Conservation (phyloP, 1,284 basidiomycete species). For the Gomphus sp. region DNA sequence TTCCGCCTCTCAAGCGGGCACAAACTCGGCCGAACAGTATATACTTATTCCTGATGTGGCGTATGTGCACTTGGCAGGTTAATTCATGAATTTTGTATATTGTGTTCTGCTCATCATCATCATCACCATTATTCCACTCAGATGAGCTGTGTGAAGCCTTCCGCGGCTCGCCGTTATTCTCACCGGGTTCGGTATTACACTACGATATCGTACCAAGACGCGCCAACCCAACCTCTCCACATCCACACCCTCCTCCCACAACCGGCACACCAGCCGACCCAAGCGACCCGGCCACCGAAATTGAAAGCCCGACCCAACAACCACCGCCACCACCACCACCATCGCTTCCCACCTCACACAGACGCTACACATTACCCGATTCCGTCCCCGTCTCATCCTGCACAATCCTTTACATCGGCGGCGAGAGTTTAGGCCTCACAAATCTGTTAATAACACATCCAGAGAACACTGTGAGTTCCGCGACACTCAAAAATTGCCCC, state of each 20-base stretch:
- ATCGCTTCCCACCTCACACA: background rate
- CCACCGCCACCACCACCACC: too few relatives aligned
- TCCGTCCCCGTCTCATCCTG: slow-evolving; percentile 8
- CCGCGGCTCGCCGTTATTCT: slow-evolving; percentile 12
- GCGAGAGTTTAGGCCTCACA: slow-evolving; percentile 73
- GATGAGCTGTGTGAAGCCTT: slow-evolving; percentile 17
- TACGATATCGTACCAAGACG: slow-evolving; percentile 12
- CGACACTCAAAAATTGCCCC: too few relatives aligned
- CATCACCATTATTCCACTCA: slow-evolving; percentile 13
- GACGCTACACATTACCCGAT: slow-evolving; percentile 6
- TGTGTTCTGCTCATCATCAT: background rate
- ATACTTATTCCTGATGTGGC: slow-evolving; percentile 74
- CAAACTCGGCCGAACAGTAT: slow-evolving; percentile 18
- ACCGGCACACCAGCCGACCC: background rate
- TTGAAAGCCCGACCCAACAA: background rate
- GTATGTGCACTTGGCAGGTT: slow-evolving; percentile 66
- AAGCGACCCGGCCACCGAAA: background rate
- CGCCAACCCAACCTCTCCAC: too few relatives aligned
- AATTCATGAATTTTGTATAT: slow-evolving; percentile 10
- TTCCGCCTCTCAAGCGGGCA: background rate
- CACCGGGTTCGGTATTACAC: slow-evolving; percentile 13
- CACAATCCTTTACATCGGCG: slow-evolving; percentile 77
- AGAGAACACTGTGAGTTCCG: slow-evolving; percentile 31
- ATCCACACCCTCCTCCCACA: background rate
- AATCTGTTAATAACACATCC: slow-evolving; percentile 82